These are phyloP conservation scores for Wickerhamomyces hampshirensis DNA, from an alignment of 805 yeast genomes.

Conservation along the genomic window DNA sequence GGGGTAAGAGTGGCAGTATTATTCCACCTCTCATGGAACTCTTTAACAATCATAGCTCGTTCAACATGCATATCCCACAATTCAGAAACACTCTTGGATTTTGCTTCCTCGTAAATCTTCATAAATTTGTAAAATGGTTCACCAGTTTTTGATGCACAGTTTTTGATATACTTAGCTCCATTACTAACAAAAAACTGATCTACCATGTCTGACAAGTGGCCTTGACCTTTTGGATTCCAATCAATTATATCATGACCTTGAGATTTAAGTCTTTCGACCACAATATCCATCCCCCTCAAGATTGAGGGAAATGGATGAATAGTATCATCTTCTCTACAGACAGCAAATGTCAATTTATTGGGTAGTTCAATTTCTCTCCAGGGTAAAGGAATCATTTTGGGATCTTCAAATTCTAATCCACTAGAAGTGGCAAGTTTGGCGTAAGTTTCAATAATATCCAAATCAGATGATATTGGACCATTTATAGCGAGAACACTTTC, in stretches of 20 bases:
- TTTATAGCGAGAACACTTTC: conserved; percentile 36
- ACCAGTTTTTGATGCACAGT: conserved; percentile 33
- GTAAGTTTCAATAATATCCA: conserved; percentile 33
- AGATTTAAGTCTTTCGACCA: conserved; percentile 26
- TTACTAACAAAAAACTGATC: conserved; percentile 31
- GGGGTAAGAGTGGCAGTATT: conserved; percentile 30
- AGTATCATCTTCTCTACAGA: conserved; percentile 37
- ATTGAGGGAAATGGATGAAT: conserved; percentile 48
- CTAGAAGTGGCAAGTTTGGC: conserved; percentile 27
- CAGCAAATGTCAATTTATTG: conserved; percentile 36
- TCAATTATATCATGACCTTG: conserved; percentile 50
- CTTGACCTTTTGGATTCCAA: conserved; percentile 39
- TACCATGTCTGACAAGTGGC: conserved; percentile 29
- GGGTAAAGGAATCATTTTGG: conserved; percentile 36
- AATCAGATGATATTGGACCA: conserved; percentile 42
- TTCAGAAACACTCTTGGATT: conserved; percentile 33
- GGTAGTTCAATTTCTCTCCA: conserved; percentile 34
- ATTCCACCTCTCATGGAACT: conserved; percentile 39
- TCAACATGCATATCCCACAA: conserved; percentile 40
- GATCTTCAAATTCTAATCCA: conserved; percentile 41
- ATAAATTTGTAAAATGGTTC: conserved; percentile 42
- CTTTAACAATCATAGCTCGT: conserved; percentile 34
- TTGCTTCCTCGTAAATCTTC: conserved; percentile 32
- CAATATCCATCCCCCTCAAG: conserved; percentile 37
- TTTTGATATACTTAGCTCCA: conserved; percentile 35